Base-by-base conservation (phyloP, 164 flowering plant genomes). In the Stephania yunnanensis region DNA sequence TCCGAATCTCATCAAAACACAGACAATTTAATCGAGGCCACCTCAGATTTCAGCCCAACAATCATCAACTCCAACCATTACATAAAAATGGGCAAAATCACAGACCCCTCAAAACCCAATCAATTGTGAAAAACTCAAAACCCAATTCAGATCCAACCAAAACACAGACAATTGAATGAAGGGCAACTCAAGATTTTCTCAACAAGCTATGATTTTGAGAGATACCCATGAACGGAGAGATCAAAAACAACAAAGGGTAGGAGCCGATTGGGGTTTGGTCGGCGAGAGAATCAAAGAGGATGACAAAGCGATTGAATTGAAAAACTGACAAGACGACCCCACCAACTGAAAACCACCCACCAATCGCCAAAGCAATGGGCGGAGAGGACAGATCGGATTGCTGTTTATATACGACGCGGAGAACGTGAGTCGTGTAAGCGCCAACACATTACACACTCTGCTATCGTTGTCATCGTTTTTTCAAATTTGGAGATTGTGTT, bases 311-410 rank as follows among this genome's bases (percentile, higher is more conserved):
- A 61, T 61, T 61, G 66, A 61, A 19, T n/a, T 61, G 66, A 50
- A 50, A 50, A 50, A 15, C 55, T 50, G 55, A 50, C 55, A 50
- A 0, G 9, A 15, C 55, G 55, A 50, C 55, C 12, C 55, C 55
- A 36, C 55, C 11, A 50, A 50, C 17, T 2, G 7, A n/a, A 53
- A 61, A 61, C 66, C 66, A 20, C 25, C 66, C 66, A 20, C 25
- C 66, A 61, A 58, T 61, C 66, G 66, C 66, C 42, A 61, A 61
- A 61, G 66, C 66, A n/a, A n/a, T 61, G 66, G 66, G 66, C 66
- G 66, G 66, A 61, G 65, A 19, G 66, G n/a, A 61, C 22, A 61
- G 66, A 61, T 61, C 66, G 20, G 25, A 6, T 7, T 61, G 25
- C 25, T 20, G 13, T 48, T 36, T 36, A 36, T 36, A 48, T 48